Evolutionary conservation across 208 protist genomes (phyloP), one percentile per base, ranked within the genome.

Genomic region (Giardia duodenalis): DNA sequence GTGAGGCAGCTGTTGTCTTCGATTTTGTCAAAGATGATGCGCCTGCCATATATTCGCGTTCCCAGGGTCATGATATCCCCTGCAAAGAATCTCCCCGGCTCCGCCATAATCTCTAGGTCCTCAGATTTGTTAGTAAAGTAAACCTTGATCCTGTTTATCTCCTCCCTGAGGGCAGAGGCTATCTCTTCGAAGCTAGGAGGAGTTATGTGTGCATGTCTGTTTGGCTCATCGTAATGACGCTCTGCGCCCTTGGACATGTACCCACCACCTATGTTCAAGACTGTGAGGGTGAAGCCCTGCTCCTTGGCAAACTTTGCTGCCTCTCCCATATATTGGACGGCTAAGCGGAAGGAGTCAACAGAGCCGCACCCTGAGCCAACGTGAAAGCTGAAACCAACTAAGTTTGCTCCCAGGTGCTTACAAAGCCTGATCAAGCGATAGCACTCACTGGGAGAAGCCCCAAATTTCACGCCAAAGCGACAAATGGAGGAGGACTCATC

Each of bases 301-400:
- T 93, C 92, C 2, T 4, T 67, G 46, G 94, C 95, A 2, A 94
- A 48, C 87, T 96, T 91, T 88, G 97, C 97, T 2, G 95, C 95
- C 39, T 76, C 39, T 2, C 92, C 57, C 45, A 95, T 95, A 1
- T 93, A 87, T 0, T 0, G 43, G 0, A 97, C 76, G 0, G 96
- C 95, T 44, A 94, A 88, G 39, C 67, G 92, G 46, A 95, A 97
- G 30, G 95, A 93, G 39, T 93, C 44, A 4, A 95, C 67, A 19
- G 93, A 93, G 47, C 88, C 90, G 93, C 95, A 97, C 47, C 96
- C 96, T 89, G 92, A 95, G 48, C 96, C 96, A 30, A 97, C 96
- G 93, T 97, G 96, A 95, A 97, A 97, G 93, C 92, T 94, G 46
- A 97, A 93, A 92, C 96, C 96, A n/a, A 96, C 94, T 22, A 97